Base-by-base conservation (phyloP, 768 basidiomycete genomes). In the Phlegmacium glaucopus region DNA sequence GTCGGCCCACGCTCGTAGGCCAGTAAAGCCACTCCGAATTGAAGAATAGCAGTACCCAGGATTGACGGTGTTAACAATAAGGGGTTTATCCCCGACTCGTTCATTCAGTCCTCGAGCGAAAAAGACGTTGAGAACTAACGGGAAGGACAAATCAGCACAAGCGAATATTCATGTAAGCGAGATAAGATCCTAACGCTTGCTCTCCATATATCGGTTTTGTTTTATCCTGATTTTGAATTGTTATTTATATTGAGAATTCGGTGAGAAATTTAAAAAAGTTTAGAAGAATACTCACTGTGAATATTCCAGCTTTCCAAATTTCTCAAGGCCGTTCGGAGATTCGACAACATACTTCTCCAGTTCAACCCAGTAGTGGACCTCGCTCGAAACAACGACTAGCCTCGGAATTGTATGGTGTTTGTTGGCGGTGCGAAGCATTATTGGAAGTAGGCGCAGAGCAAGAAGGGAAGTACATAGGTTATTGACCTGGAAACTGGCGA, bases 11-110 rank as follows among this genome's bases (percentile, higher is more conserved):
- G 55, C 43, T 22, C 42, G 25, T 15, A 61, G 4, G 1, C 57
- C 59, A 6, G 45, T 51, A 1, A 68, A 27, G 6, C 51, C 49
- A 12, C 61, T 54, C 0, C 59, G 56, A 3, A 77, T 54, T 22
- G 67, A 61, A 1, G 72, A 74, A 32, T 60, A 42, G 54, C 74
- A 76, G 48, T 65, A 72, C 5, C 74, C 75, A n/a, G 76, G 77
- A 38, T 71, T 70, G 13, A 72, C 68, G n/a, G 61, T 39, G 47
- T 69, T 63, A 37, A 71, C 62, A 11, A 71, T 65, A 16, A 75
- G 49, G 0, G 63, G 47, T 10, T 60, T 52, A 9, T 60, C 45
- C 15, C 49, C 28, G 4, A 75, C 59, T 16, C 60, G 65, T 1
- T 63, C 63, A 17, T 58, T 62, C 9, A 78, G 55, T 1, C 67